Conservation (phyloP, 768 basidiomycete species). For the Suillus hirtellus region DNA sequence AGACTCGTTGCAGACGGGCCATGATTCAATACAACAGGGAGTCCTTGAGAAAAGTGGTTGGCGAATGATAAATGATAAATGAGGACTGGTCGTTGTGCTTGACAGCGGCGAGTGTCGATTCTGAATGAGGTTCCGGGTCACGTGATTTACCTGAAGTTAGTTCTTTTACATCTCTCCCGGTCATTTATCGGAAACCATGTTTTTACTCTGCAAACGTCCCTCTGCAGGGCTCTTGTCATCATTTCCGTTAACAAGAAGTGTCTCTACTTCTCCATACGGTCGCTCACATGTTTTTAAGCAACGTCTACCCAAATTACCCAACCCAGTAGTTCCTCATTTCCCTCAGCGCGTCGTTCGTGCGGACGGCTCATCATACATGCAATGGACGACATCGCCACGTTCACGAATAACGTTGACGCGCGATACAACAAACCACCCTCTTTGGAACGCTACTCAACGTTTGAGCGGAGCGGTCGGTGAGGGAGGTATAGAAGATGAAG, state of each 20-base stretch:
- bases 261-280: conserved; percentile 78
- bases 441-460: conserved; percentile 74
- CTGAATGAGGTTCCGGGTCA: not conserved
- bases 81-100: not conserved
- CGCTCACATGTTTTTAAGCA: conserved; percentile 82
- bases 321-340: conserved; percentile 83
- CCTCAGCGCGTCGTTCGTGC: conserved; percentile 84
- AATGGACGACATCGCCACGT: conserved; percentile 87
- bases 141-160: not conserved
- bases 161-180: not conserved
- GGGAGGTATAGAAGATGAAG: conserved; percentile 54
- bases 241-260: not conserved
- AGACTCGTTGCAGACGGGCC: conserved; percentile 63
- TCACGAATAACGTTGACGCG: conserved; percentile 76
- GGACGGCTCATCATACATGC: conserved; percentile 85
- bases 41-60: not conserved
- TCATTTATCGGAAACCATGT: not conserved
- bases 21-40: conserved; percentile 34
- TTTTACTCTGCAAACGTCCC: not conserved
- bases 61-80: not conserved
- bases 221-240: not conserved
- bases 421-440: conserved; percentile 85
- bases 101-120: not conserved
- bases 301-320: conserved; percentile 66
- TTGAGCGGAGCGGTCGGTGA: conserved; percentile 46